phyloP scores from a whole-genome alignment of 352 stramenopile genomes.

The Phytophthora cryptogea region DNA sequence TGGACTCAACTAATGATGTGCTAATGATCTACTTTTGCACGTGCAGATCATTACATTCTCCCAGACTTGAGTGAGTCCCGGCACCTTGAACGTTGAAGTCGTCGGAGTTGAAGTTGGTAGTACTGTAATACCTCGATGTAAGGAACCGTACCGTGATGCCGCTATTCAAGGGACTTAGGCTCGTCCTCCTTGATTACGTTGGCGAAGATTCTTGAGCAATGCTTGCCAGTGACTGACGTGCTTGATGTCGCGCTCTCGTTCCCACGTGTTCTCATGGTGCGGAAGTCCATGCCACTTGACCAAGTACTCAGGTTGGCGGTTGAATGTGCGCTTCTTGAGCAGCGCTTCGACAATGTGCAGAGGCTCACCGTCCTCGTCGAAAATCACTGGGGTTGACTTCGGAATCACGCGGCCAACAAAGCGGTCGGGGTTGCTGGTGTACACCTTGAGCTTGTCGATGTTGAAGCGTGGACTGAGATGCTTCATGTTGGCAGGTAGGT shows the following conservation, averaged over 20 bases:
- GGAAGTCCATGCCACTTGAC: constrained; percentile 12
- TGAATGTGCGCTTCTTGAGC: constrained; percentile 11
- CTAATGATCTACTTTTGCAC: not conserved
- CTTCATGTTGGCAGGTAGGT: constrained; percentile 10
- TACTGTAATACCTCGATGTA: not conserved
- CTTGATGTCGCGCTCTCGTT: constrained; percentile 1
- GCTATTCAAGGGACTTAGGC: constrained; percentile 2
- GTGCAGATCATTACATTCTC: constrained; percentile 6
- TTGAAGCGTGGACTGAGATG: constrained; percentile 10
- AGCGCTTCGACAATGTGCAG: constrained; percentile 7
- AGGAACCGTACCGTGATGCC: constrained; percentile 3
- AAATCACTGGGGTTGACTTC: constrained; percentile 9
- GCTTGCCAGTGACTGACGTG: constrained; percentile 5
- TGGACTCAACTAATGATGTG: not conserved
- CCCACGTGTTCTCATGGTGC: constrained; percentile 13
- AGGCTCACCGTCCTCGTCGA: constrained; percentile 11
- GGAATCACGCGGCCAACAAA: constrained; percentile 7
- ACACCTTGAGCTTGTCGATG: constrained; percentile 20
- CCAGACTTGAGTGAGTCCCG: constrained; percentile 1
- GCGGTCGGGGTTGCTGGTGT: constrained; percentile 9
- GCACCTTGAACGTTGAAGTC: constrained; percentile 1
- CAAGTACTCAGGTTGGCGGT: constrained; percentile 8
- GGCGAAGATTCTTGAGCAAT: constrained; percentile 3
- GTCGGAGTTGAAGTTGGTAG: constrained; percentile 3
- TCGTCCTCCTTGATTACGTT: not conserved